These are phyloP conservation scores for Whalleya microplaca DNA, from an alignment of 2,329 filamentous ascomycete genomes.

Conservation along the genomic window DNA sequence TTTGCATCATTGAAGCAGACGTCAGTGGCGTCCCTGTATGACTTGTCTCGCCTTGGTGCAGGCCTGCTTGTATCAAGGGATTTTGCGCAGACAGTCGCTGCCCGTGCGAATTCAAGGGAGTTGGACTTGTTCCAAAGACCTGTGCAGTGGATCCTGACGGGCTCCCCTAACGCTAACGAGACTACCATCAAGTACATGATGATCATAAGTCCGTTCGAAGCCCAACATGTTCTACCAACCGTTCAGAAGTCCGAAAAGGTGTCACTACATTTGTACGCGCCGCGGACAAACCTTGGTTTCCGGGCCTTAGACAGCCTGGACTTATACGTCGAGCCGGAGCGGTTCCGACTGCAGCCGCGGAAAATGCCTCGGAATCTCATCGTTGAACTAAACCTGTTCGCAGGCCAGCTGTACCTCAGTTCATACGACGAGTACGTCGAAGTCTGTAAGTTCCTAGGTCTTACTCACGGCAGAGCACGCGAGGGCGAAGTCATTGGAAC, in stretches of 20 bases:
- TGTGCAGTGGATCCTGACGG: conserved; percentile 28
- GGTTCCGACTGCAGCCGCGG: not conserved
- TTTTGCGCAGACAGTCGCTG: conserved; percentile 18
- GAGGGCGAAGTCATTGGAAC: conserved; percentile 26
- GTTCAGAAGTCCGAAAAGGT: not conserved
- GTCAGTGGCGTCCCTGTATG: conserved; percentile 42
- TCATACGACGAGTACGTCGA: conserved; percentile 57
- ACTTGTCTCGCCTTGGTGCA: conserved; percentile 42
- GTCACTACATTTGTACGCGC: conserved; percentile 16
- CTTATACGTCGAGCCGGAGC: conserved; percentile 24
- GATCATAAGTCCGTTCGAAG: conserved; percentile 17
- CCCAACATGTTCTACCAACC: conserved; percentile 2
- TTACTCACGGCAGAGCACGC: conserved; percentile 39
- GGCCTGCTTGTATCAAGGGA: conserved; percentile 22
- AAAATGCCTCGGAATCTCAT: conserved; percentile 16
- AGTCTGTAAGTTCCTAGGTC: conserved; percentile 55
- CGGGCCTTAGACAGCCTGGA: conserved; percentile 21
- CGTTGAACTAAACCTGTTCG: conserved; percentile 65
- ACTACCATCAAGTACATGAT: conserved; percentile 9
- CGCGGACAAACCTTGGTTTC: conserved; percentile 8
- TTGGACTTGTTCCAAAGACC: conserved; percentile 23
- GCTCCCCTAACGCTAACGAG: not conserved
- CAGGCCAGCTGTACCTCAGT: conserved; percentile 67
- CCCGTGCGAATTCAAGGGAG: not conserved
- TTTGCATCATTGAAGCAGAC: conserved; percentile 49